Conservation (phyloP, 345 rosid species). For the Laguncularia racemosa region DNA sequence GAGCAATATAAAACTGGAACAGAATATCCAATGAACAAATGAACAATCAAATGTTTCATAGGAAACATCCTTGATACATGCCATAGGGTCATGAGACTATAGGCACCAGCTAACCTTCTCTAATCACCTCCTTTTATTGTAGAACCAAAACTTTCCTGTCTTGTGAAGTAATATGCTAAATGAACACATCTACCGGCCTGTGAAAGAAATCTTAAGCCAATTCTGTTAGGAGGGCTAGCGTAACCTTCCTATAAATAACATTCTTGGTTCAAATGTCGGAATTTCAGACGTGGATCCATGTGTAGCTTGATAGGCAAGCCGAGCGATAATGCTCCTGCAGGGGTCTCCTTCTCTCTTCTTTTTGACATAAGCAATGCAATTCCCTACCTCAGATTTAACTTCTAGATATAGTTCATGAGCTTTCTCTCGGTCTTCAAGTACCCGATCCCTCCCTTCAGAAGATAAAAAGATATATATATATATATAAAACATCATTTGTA, state of each 20-base stretch:
- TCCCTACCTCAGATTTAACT: slow-evolving; percentile 58
- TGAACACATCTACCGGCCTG: too few relatives aligned
- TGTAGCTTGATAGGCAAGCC: slow-evolving; percentile 37
- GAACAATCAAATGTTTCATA: too few relatives aligned
- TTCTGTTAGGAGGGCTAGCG: not conserved
- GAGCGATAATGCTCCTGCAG: slow-evolving; percentile 44
- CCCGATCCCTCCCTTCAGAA: slow-evolving; percentile 39
- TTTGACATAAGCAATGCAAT: slow-evolving; percentile 41
- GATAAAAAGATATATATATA: not conserved
- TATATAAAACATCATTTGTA: not conserved
- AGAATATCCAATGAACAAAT: too few relatives aligned
- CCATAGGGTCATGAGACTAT: too few relatives aligned
- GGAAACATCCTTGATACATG: too few relatives aligned
- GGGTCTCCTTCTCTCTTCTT: slow-evolving; percentile 64
- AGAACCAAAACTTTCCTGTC: too few relatives aligned
- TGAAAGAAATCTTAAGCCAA: too few relatives aligned
- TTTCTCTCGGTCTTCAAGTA: slow-evolving; percentile 38
- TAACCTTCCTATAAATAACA: not conserved
- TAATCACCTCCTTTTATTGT: too few relatives aligned
- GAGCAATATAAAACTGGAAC: too few relatives aligned
- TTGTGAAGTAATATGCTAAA: too few relatives aligned
- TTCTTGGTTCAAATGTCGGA: slow-evolving; percentile 60
- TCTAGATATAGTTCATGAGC: slow-evolving; percentile 52
- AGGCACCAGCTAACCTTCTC: too few relatives aligned
- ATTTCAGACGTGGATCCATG: slow-evolving; percentile 40